A percentile compares a stretch with the other conserved stretches of the same genome.
Evolutionary conservation across 1,139 yeast species (phyloP).

Genomic region (Candida freyschussii): DNA sequence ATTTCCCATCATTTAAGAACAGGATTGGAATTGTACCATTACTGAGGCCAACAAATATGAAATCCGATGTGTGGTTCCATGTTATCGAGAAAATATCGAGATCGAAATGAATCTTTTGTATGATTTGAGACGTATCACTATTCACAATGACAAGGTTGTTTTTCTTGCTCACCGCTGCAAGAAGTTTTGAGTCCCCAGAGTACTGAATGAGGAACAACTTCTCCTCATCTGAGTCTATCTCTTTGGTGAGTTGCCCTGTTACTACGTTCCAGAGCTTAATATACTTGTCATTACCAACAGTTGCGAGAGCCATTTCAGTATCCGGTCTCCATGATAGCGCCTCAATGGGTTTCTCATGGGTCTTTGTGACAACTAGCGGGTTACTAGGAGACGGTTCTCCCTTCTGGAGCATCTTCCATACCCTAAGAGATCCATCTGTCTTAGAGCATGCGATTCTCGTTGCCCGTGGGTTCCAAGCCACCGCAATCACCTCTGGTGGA

Average conservation of each 20-base stretch:
- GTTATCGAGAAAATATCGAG: slow-evolving; percentile 17
- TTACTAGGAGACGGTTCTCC: slow-evolving; percentile 30
- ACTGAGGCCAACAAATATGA: slow-evolving; percentile 28
- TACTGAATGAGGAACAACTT: slow-evolving; percentile 36
- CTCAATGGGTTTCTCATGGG: slow-evolving; percentile 46
- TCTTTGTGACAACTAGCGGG: slow-evolving; percentile 37
- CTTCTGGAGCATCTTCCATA: slow-evolving; percentile 33
- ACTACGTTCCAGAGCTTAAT: slow-evolving; percentile 55
- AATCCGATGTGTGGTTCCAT: slow-evolving; percentile 32
- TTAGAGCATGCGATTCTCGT: slow-evolving; percentile 42
- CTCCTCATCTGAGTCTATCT: slow-evolving; percentile 31
- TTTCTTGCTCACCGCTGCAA: slow-evolving; percentile 43
- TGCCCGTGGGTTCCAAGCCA: slow-evolving; percentile 39
- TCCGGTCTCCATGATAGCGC: slow-evolving; percentile 58
- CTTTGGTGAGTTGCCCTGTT: slow-evolving; percentile 36
- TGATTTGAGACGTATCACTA: slow-evolving; percentile 16
- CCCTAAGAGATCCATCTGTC: slow-evolving; percentile 41
- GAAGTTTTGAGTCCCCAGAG: slow-evolving; percentile 48
- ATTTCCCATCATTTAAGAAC: slow-evolving; percentile 17
- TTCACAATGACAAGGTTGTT: slow-evolving; percentile 27
- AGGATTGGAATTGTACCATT: slow-evolving; percentile 36
- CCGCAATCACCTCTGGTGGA: slow-evolving; percentile 16
- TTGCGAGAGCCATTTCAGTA: slow-evolving; percentile 47
- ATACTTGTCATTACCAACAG: slow-evolving; percentile 52
- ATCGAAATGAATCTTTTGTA: slow-evolving; percentile 13